These are phyloP conservation scores for Colletotrichum paranaense DNA, from an alignment of 2,329 filamentous ascomycete species.

Conservation along the genomic window DNA sequence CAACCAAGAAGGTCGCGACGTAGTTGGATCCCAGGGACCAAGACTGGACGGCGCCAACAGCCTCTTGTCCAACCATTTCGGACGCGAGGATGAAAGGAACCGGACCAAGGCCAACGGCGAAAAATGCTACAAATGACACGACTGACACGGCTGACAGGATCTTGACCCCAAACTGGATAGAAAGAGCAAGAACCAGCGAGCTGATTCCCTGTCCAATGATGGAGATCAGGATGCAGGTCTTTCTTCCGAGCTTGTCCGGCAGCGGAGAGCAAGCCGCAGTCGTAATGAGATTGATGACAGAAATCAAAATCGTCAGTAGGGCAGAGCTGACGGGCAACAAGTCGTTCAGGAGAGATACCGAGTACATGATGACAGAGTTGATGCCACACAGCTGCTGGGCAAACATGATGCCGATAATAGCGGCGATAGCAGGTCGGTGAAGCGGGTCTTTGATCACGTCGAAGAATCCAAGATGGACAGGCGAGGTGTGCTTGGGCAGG, in stretches of 20 bases:
- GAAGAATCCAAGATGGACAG: constrained; percentile 67
- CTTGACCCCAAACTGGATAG: constrained; percentile 79
- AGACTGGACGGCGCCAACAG: constrained; percentile 90
- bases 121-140: constrained; percentile 87
- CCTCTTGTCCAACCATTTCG: constrained; percentile 90
- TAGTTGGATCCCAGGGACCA: constrained; percentile 91
- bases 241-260: constrained; percentile 88
- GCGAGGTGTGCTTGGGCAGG: constrained; percentile 37
- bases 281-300: constrained; percentile 84
- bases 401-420: constrained; percentile 90
- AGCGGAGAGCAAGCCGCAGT: constrained; percentile 86
- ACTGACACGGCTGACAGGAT: constrained; percentile 84
- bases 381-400: constrained; percentile 94
- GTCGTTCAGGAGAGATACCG: constrained; percentile 85
- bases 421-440: constrained; percentile 80
- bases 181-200: constrained; percentile 81
- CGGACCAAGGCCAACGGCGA: constrained; percentile 90
- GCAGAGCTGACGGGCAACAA: constrained; percentile 86
- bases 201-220: constrained; percentile 86
- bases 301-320: constrained; percentile 88
- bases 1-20: constrained; percentile 89
- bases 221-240: constrained; percentile 83
- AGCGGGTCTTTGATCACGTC: constrained; percentile 74
- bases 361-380: constrained; percentile 99
- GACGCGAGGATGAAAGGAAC: constrained; percentile 95